Evolutionary conservation across 495 filamentous ascomycete species (phyloP).

Genomic region (Jackrogersella minutella): DNA sequence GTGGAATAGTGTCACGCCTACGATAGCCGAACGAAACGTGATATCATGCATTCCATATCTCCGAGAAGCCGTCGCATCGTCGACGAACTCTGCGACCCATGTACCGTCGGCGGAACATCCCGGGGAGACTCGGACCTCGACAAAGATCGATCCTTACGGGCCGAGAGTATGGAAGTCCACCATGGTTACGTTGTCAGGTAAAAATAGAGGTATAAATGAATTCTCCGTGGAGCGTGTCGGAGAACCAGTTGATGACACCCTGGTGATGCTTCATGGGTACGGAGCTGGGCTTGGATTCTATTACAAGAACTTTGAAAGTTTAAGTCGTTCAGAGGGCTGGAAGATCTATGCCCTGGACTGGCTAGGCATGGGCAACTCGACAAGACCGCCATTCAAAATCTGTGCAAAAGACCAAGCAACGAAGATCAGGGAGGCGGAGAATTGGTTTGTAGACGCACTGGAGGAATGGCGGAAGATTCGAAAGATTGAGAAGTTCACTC

Average conservation of each 20-base stretch:
- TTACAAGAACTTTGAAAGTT: constrained; percentile 93
- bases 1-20: constrained; percentile 85
- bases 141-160: constrained; percentile 77
- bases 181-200: constrained; percentile 84
- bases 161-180: constrained; percentile 85
- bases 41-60: constrained; percentile 88
- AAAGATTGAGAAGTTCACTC: constrained; percentile 90
- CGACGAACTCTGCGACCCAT: constrained; percentile 25
- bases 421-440: constrained; percentile 89
- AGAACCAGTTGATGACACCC: constrained; percentile 77
- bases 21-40: constrained; percentile 88
- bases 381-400: constrained; percentile 82
- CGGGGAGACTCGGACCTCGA: constrained; percentile 60
- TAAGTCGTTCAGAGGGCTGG: constrained; percentile 82
- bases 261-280: constrained; percentile 98
- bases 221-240: constrained; percentile 86
- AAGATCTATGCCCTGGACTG: constrained; percentile 91
- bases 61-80: constrained; percentile 68
- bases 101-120: constrained; percentile 46
- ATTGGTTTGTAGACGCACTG: constrained; percentile 94
- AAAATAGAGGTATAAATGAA: constrained; percentile 88
- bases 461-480: constrained; percentile 93
- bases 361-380: constrained; percentile 92
- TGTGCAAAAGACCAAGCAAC: constrained; percentile 79
- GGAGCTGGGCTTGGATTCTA: constrained; percentile 96